Conservation (phyloP, 148 eudicot genomes). For the Beta vulgaris region DNA sequence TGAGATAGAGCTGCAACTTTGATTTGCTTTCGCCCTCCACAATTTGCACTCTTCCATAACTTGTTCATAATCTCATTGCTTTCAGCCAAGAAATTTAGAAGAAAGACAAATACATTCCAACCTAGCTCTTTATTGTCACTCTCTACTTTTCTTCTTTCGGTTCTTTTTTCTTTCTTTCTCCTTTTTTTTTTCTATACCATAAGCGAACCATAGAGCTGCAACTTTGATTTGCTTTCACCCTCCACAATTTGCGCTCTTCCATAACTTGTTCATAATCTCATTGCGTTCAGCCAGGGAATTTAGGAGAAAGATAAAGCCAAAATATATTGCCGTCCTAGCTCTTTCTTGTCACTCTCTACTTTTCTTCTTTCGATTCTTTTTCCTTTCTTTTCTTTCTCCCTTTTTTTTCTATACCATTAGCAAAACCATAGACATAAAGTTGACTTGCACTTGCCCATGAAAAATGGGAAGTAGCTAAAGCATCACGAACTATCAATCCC, state of each 20-base stretch:
- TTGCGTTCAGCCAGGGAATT: background rate
- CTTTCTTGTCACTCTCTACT: background rate
- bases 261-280: background rate
- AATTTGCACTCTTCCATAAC: background rate
- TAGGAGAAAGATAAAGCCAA: background rate
- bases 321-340: background rate
- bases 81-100: background rate
- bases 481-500: background rate
- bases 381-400: background rate
- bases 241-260: background rate
- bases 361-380: background rate
- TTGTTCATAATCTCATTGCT: background rate
- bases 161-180: background rate
- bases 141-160: background rate
- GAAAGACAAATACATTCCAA: background rate
- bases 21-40: background rate
- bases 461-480: too few relatives aligned
- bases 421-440: background rate
- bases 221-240: background rate
- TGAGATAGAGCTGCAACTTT: background rate
- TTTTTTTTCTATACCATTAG: background rate
- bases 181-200: background rate
- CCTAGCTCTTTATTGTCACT: background rate
- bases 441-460: background rate
- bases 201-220: background rate